Conservation (phyloP, 208 protist species). For the Acanthamoeba royreba region DNA sequence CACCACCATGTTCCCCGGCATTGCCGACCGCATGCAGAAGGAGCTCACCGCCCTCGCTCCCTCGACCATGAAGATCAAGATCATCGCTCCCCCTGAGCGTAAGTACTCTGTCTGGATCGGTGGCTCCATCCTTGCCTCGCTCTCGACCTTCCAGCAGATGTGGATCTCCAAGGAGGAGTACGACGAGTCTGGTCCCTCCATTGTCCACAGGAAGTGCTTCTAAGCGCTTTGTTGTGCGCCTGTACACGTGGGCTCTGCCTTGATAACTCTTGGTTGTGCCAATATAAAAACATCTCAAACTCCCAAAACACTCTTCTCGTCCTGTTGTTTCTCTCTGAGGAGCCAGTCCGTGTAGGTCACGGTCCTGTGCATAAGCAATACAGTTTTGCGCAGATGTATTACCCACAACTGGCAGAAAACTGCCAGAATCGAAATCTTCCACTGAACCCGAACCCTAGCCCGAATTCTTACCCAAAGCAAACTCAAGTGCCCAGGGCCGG, state of each 20-base stretch:
- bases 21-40: constrained; percentile 95
- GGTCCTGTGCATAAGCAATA: too few relatives aligned
- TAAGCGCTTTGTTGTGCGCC: constrained; percentile 73
- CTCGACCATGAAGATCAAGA: constrained; percentile 90
- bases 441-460: too few relatives aligned
- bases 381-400: too few relatives aligned
- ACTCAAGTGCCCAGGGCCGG: too few relatives aligned
- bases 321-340: too few relatives aligned
- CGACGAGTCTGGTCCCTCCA: constrained; percentile 94
- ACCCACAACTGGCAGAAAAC: too few relatives aligned
- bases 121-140: constrained; percentile 79
- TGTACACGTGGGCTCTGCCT: not conserved
- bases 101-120: constrained; percentile 82
- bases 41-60: constrained; percentile 92
- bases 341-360: too few relatives aligned
- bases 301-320: too few relatives aligned
- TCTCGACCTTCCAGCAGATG: constrained; percentile 82
- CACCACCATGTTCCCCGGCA: constrained; percentile 89
- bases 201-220: constrained; percentile 98
- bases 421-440: too few relatives aligned
- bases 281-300: not conserved
- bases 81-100: constrained; percentile 63
- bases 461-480: too few relatives aligned
- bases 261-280: not conserved
- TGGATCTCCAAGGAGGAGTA: constrained; percentile 99